Evolutionary conservation across 768 basidiomycete genomes (phyloP), one percentile per base, ranked within the genome.

Genomic region (Cantharellus anzutake): DNA sequence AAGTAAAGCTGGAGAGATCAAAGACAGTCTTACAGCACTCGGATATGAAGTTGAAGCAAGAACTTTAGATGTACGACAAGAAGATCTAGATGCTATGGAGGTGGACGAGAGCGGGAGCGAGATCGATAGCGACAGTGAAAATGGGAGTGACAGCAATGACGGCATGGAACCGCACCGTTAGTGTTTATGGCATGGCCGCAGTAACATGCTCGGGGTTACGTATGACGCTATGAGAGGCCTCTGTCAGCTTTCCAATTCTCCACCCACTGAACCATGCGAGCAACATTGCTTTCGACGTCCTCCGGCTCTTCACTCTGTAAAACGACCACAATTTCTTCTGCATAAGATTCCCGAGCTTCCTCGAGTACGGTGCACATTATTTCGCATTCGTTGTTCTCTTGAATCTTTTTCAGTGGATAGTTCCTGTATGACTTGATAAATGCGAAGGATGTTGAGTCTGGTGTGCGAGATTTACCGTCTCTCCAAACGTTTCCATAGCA

Each of bases 331-430:
- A 94, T 86, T 69, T 87, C 83, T n/a, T 76, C 67, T 0, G 83
- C 78, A 69, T 97, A 99, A 0, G 90, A 87, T 42, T 81, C 80
- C 51, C 81, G 76, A 2, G 94, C 93, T 69, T 99, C 96, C 40
- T 88, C 84, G 5, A 86, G 73, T 42, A 96, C 82, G 57, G 92
- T 81, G 67, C 87, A 76, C 92, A 98, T 96, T 67, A 99, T 98
- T 73, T 99, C 96, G 7, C 93, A 92, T 67, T 93, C 86, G 70
- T 97, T 93, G 70, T 99, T 99, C 71, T 99, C 96, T 68, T 93
- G 86, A 3, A 99, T 89, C 72, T 99, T 99, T 69, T 88, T 88
- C 56, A 92, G 70, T 0, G 86, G 73, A 68, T 98, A 98, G 4
- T 79, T 78, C 62, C 93, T 97, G 69, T 2, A 59, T 38, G 60